Base-by-base conservation (phyloP, 2,329 filamentous ascomycete genomes). In the Periconia sp. region DNA sequence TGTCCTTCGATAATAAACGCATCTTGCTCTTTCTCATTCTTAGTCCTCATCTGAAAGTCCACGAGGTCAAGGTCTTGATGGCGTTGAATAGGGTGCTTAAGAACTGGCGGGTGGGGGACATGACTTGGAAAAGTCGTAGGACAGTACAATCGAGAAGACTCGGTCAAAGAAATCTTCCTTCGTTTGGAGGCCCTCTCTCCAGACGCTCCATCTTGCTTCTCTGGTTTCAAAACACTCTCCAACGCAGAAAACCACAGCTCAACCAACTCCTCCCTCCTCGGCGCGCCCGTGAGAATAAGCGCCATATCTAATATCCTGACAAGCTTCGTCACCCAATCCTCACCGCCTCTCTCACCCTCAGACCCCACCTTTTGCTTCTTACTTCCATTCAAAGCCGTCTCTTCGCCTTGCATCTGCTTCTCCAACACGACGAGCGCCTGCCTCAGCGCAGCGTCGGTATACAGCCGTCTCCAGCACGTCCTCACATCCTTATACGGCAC, bases 251-350 rank as follows among this genome's bases (percentile, higher is more conserved):
- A 77, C 32, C 85, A 75, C 66, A 78, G 28, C 42, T 72, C 65
- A 13, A 76, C 57, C 1, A 75, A 26, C 4, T 59, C 58, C 33
- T 62, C 63, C 26, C 66, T 53, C 11, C 29, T 18, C 1, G 61
- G 61, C 6, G 59, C 64, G 6, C 41, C 88, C 0, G 88, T 82
- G 40, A 91, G 80, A 32, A 95, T 89, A 31, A 95, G 70, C 0
- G 87, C 85, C 66, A 85, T 83, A 58, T 96, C 92, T 2, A 97
- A 77, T 1, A 78, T 71, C 39, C 78, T 77, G 23, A 95, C 80
- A 2, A 87, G 74, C 2, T 76, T 66, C 23, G 81, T 76, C 4
- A 91, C 62, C 69, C 76, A 82, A 22, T 71, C 56, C 23, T 56
- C 50, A 6, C 55, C 35, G 13, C 46, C 35, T 25, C 43, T 42